Conservation (phyloP, 805 yeast species). For the Lachancea fermentati region DNA sequence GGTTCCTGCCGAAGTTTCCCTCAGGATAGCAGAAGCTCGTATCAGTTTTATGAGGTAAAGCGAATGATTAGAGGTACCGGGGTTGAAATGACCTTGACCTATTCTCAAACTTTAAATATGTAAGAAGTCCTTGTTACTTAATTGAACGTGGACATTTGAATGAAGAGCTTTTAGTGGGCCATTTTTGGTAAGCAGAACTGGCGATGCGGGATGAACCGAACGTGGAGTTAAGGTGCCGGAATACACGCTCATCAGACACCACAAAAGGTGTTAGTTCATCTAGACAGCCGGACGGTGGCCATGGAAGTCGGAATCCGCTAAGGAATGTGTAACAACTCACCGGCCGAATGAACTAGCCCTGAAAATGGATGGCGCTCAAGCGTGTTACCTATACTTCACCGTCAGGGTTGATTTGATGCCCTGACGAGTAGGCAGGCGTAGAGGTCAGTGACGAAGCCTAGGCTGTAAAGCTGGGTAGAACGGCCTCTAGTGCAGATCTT, state of each 20-base stretch:
- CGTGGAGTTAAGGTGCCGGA: conserved; percentile 39
- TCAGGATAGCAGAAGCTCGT: conserved; percentile 40
- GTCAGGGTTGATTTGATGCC: conserved; percentile 35
- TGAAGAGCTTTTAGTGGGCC: conserved; percentile 43
- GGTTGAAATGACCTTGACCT: conserved; percentile 37
- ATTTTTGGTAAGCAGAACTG: conserved; percentile 44
- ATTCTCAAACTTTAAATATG: conserved; percentile 40
- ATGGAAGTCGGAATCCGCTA: conserved; percentile 49
- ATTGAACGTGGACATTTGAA: conserved; percentile 38
- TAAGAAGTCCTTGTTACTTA: conserved; percentile 39
- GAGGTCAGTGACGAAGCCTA: conserved; percentile 39
- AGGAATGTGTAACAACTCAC: conserved; percentile 50
- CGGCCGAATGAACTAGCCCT: conserved; percentile 45
- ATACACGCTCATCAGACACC: conserved; percentile 41
- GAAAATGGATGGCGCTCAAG: conserved; percentile 39
- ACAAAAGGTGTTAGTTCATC: conserved; percentile 41
- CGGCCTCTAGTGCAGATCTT: conserved; percentile 40
- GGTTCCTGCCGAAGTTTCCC: conserved; percentile 43
- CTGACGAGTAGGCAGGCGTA: conserved; percentile 41
- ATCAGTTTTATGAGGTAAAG: conserved; percentile 39
- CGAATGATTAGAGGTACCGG: conserved; percentile 39
- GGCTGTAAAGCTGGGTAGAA: conserved; percentile 38
- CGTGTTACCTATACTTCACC: conserved; percentile 40
- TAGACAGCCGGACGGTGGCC: conserved; percentile 52
- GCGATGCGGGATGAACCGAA: conserved; percentile 43